Conservation (phyloP, 768 basidiomycete species). For the Neoboletus magnificus region DNA sequence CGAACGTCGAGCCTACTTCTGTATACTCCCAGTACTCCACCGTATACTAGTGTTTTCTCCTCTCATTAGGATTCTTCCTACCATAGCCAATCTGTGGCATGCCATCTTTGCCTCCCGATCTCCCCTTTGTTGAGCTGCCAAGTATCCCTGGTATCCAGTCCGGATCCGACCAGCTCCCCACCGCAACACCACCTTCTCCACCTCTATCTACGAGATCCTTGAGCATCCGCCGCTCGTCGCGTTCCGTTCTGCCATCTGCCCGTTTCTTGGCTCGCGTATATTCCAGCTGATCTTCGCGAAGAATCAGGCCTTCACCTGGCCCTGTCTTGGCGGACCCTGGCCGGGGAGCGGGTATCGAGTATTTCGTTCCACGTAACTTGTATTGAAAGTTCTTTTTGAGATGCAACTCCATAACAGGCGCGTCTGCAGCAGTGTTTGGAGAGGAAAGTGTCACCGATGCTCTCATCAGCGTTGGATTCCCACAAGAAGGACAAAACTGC, state of each 20-base stretch:
- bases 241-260: slow-evolving; percentile 66
- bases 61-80: slow-evolving; percentile 86
- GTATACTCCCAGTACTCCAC: slow-evolving; percentile 14
- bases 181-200: slow-evolving; percentile 47
- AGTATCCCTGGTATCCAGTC: slow-evolving; percentile 90
- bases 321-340: slow-evolving; percentile 84
- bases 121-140: slow-evolving; percentile 67
- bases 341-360: slow-evolving; percentile 88
- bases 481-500: slow-evolving; percentile 97
- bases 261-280: slow-evolving; percentile 80
- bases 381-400: slow-evolving; percentile 97
- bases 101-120: slow-evolving; percentile 51
- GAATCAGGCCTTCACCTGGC: slow-evolving; percentile 75
- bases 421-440: slow-evolving; percentile 54
- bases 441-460: slow-evolving; percentile 85
- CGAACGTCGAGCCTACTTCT: slow-evolving; percentile 1
- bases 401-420: slow-evolving; percentile 80
- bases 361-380: slow-evolving; percentile 85
- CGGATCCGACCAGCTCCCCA: slow-evolving; percentile 91
- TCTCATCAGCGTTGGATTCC: slow-evolving; percentile 86
- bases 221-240: slow-evolving; percentile 68
- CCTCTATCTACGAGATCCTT: slow-evolving; percentile 56
- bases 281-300: slow-evolving; percentile 90
- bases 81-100: slow-evolving; percentile 88
- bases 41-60: slow-evolving; percentile 43